These are phyloP conservation scores for Aspergillus sp. DNA, from an alignment of 2,329 filamentous ascomycete genomes.

Conservation along the genomic window DNA sequence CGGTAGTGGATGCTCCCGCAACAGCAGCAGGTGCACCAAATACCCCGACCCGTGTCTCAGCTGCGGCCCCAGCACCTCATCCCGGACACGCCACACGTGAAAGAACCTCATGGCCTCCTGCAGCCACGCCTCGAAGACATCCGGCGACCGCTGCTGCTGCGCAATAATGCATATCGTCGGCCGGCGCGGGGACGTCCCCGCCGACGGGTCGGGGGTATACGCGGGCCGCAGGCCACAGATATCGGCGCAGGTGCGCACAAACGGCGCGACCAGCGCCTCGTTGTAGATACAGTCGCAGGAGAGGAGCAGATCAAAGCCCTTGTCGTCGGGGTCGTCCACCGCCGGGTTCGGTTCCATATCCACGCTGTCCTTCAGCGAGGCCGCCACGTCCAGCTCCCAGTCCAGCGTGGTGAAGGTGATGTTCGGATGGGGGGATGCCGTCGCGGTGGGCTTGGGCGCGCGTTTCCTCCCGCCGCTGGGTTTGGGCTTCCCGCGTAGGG, in stretches of 20 bases:
- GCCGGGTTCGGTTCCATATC: constrained; percentile 5
- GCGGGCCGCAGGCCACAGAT: constrained; percentile 61
- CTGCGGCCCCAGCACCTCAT: constrained; percentile 58
- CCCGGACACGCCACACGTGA: constrained; percentile 72
- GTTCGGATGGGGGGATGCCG: constrained; percentile 27
- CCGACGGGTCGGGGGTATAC: constrained; percentile 8
- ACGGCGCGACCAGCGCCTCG: constrained; percentile 74
- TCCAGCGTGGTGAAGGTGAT: constrained; percentile 67
- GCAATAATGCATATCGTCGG: constrained; percentile 76
- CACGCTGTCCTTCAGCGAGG: constrained; percentile 36
- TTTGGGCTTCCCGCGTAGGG: background rate
- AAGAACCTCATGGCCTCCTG: constrained; percentile 66
- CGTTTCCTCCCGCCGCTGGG: constrained; percentile 9
- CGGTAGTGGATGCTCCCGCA: constrained; percentile 38
- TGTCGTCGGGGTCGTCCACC: constrained; percentile 26
- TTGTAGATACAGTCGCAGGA: constrained; percentile 97
- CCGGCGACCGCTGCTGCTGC: constrained; percentile 81
- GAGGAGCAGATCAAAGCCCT: constrained; percentile 69
- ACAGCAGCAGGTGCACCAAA: constrained; percentile 74
- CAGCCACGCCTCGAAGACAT: constrained; percentile 83
- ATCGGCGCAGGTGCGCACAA: constrained; percentile 79
- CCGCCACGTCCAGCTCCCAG: constrained; percentile 67
- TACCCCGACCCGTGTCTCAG: constrained; percentile 70
- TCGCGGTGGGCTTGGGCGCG: background rate
- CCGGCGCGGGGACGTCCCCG: background rate